Conservation (phyloP, 768 basidiomycete species). For the Trametes punicea region DNA sequence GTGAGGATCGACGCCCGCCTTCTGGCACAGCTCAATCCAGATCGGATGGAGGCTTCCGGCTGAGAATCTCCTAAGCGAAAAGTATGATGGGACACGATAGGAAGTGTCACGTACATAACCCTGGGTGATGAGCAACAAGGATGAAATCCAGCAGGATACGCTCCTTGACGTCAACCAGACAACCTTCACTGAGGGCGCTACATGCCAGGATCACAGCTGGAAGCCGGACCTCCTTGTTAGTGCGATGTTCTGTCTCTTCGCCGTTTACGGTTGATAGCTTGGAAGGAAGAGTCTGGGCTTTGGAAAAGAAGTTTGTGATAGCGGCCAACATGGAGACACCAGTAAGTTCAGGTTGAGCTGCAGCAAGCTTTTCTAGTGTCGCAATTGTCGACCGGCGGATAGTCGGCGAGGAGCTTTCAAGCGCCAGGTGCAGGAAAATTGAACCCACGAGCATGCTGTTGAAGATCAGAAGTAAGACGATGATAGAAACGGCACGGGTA, state of each 20-base stretch:
- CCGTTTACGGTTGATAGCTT: slow-evolving; percentile 25
- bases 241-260: slow-evolving; percentile 39
- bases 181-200: slow-evolving; percentile 43
- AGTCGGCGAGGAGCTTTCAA: slow-evolving; percentile 53
- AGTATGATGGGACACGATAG: too few species aligned
- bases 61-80: slow-evolving; percentile 21
- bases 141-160: slow-evolving; percentile 50
- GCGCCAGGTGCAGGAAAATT: slow-evolving; percentile 64
- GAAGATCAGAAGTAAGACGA: not conserved
- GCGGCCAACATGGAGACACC: slow-evolving; percentile 60
- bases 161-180: slow-evolving; percentile 41
- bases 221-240: slow-evolving; percentile 52
- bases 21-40: slow-evolving; percentile 85
- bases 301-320: slow-evolving; percentile 44
- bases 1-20: slow-evolving; percentile 62
- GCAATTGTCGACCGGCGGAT: slow-evolving; percentile 47
- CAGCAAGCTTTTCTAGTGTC: slow-evolving; percentile 39
- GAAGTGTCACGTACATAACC: slow-evolving; percentile 39
- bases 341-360: slow-evolving; percentile 44
- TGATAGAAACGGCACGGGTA: not conserved
- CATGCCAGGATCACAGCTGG: slow-evolving; percentile 52
- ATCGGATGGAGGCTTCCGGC: slow-evolving; percentile 49
- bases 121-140: slow-evolving; percentile 72
- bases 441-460: slow-evolving; percentile 60
- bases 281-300: slow-evolving; percentile 31